Evolutionary conservation across 1,284 basidiomycete species (phyloP), one percentile per base, ranked within the genome.

Genomic region (Ustilago sp.): DNA sequence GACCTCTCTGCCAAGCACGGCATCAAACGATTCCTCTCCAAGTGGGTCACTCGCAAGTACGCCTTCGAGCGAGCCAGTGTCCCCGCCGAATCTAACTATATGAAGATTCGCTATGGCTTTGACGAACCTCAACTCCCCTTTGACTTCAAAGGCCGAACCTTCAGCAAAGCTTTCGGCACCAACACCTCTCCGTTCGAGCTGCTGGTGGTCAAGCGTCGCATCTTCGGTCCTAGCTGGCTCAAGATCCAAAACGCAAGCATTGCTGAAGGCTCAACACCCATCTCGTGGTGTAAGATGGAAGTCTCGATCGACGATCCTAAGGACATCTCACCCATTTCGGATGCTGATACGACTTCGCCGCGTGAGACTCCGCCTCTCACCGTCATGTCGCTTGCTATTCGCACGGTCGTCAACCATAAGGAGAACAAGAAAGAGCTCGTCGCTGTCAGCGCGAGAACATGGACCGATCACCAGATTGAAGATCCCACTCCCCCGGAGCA

Each of bases 221-320:
- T 99, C 75, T 98, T 98, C 94, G 97, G 97, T 3, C 95, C 97
- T 0, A 99, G 97, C 86, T 99, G 96, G 97, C 88, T 99, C 57
- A 90, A 92, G 68, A 90, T 99, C 75, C 92, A 12, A 87, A 90
- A 52, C 87, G 94, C 23, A 91, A 91, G 81, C 93, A 19, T 95
- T 93, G 60, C 67, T 12, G 70, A 64, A 28, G 77, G 74, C 35
- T 63, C 79, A 51, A 71, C 79, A 34, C 77, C 80, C 19, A 65
- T 83, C 60, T 81, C 79, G 28, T 84, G 83, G 82, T 80, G 78
- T 60, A 96, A 97, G 88, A 88, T 97, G 32, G 96, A 99, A 87
- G 92, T 91, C n/a, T 91, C 90, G 0, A 92, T 95, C 12, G 87
- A 90, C 13, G 90, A 95, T 80, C 94, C 95, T 1, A 98, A 97